These are phyloP conservation scores for Cytospora chrysosperma DNA, from an alignment of 2,329 filamentous ascomycete species.

Conservation along the genomic window DNA sequence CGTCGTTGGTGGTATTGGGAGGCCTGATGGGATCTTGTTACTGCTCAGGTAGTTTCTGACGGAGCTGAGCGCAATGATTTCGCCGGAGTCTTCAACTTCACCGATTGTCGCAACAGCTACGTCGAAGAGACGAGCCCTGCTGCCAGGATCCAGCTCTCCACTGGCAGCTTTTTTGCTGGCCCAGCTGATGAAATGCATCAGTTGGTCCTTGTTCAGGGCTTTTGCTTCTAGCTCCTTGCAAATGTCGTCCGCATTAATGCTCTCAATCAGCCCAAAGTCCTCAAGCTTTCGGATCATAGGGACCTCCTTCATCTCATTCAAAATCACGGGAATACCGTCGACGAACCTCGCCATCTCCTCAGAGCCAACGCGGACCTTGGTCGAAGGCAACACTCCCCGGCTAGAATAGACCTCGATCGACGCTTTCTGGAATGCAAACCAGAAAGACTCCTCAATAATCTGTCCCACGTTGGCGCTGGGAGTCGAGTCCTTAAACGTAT, in stretches of 20 bases:
- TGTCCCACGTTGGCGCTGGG: conserved; percentile 80
- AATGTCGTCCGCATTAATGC: conserved; percentile 85
- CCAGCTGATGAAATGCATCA: conserved; percentile 84
- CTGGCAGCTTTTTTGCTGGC: conserved; percentile 67
- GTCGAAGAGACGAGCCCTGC: conserved; percentile 69
- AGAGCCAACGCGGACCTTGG: conserved; percentile 74
- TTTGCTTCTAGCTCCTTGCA: conserved; percentile 78
- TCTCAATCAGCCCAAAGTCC: conserved; percentile 81
- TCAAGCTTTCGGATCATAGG: conserved; percentile 77
- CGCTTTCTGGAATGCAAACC: conserved; percentile 81
- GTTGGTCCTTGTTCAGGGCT: conserved; percentile 74
- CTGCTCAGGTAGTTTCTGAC: conserved; percentile 74
- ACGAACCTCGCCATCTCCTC: conserved; percentile 71
- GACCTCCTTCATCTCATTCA: conserved; percentile 70
- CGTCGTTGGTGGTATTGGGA: conserved; percentile 78
- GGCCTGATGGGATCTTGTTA: conserved; percentile 74
- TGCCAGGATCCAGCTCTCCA: conserved; percentile 70
- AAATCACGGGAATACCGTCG: conserved; percentile 82
- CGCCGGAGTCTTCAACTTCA: conserved; percentile 59
- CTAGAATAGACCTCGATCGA: conserved; percentile 88
- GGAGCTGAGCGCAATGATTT: conserved; percentile 73
- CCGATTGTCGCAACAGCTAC: conserved; percentile 74
- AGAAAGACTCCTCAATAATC: conserved; percentile 92
- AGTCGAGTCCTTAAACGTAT: conserved; percentile 85
- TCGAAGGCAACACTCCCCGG: conserved; percentile 80